Percentiles rank a stretch among this genome's conserved stretches.
These are phyloP conservation scores for Fistulina hepatica DNA, from an alignment of 1,284 basidiomycete species.

Conservation along the genomic window DNA sequence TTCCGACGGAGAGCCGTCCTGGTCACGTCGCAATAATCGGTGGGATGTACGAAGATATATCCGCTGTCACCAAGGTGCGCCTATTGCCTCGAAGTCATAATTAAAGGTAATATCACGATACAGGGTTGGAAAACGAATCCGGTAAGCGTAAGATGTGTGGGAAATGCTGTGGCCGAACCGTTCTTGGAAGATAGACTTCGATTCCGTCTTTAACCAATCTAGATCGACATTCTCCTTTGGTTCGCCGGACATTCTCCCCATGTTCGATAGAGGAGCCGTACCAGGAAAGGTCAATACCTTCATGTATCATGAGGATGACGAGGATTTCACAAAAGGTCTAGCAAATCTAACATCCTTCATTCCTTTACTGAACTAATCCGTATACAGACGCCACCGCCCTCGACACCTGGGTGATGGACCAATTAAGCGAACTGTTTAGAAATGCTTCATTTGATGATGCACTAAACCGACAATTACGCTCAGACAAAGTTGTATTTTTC, in stretches of 20 bases:
- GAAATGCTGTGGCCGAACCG: background rate
- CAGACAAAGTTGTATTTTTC: conserved; percentile 66
- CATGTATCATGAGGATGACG: conserved; percentile 70
- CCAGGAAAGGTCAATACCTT: conserved; percentile 65
- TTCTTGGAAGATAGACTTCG: conserved; percentile 60
- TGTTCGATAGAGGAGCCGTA: conserved; percentile 72
- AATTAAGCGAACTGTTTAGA: conserved; percentile 46
- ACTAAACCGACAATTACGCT: conserved; percentile 40
- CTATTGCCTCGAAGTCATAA: conserved; percentile 1
- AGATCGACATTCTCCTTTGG: conserved; percentile 75
- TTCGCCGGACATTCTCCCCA: conserved; percentile 83
- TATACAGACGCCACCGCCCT: conserved; percentile 62
- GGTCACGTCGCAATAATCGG: conserved; percentile 88
- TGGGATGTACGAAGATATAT: conserved; percentile 92
- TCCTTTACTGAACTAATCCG: background rate
- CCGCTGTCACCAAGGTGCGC: conserved; percentile 74
- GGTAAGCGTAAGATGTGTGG: conserved; percentile 28
- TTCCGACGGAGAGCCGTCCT: conserved; percentile 83
- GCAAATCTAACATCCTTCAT: background rate
- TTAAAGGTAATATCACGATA: conserved; percentile 3
- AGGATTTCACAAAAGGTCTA: conserved; percentile 76
- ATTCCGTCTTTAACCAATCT: conserved; percentile 84
- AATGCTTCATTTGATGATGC: conserved; percentile 46
- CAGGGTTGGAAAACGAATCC: conserved; percentile 89
- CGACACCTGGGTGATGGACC: conserved; percentile 73